Evolutionary conservation across 208 protist species (phyloP), one percentile per base, ranked within the genome.

Genomic region (Wallacemonas sp.): DNA sequence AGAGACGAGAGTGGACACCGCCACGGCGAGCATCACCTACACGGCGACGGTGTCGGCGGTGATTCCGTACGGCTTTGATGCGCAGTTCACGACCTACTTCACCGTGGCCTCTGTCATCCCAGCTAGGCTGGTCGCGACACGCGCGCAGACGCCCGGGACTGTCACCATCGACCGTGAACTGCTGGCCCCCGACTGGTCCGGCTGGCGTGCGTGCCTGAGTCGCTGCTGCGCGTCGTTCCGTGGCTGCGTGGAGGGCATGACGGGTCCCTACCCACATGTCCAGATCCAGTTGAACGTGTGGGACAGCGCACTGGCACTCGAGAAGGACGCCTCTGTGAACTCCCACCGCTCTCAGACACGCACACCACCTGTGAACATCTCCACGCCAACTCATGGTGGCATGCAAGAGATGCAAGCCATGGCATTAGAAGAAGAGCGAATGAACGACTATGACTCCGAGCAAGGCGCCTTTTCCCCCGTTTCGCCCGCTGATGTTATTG

Each of bases 31-130:
- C 32, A 58, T 58, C 52, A 43, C 29, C 52, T 58, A 58, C 30
- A 58, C 52, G 32, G 52, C 52, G 8, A 58, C 52, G 24, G 52
- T 21, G 6, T 58, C 24, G 4, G 52, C 32, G 29, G 52, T 58
- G 30, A 58, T 58, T 58, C 52, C 52, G 30, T 58, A 58, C 52
- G 52, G 52, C 16, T 58, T 58, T 24, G 52, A 58, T 21, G 52
- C 52, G 29, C 52, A 39, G 4, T 5, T 29, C 9, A 58, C 52
- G 11, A 24, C 24, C 3, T n/a, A 24, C 32, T 58, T 58, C 52
- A 58, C 52, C 8, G 52, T 58, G n/a, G 32, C 26, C 52, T 58
- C 52, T 4, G 52, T 38, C 16, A 39, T 58, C 17, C 52, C 26
- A 16, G 6, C 52, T 8, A 24, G 52, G 8, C 4, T 39, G 6